These are phyloP conservation scores for Nicotiana tabacum DNA, from an alignment of 257 asterid genomes.

Conservation along the genomic window DNA sequence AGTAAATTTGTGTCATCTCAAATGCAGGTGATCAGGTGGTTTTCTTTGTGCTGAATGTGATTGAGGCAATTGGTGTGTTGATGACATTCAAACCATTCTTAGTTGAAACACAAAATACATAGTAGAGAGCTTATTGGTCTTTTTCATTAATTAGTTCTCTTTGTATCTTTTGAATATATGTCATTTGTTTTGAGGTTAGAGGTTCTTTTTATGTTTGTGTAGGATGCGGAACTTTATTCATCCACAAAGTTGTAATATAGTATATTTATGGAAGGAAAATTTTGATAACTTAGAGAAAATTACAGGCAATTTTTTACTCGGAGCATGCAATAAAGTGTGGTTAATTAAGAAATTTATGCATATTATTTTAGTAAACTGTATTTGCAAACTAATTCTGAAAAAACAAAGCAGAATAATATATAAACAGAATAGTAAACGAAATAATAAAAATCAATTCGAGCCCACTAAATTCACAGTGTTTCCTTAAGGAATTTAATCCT, in stretches of 20 bases:
- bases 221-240: not conserved
- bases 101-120: not conserved
- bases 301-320: not conserved
- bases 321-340: not conserved
- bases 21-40: constrained; percentile 31
- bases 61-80: constrained; percentile 27
- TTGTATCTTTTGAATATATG: too few relatives aligned
- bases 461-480: too few relatives aligned
- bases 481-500: too few relatives aligned
- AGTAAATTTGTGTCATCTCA: not conserved
- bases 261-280: not conserved
- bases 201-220: not conserved
- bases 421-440: too few relatives aligned
- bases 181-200: not conserved
- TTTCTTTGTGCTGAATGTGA: constrained; percentile 29
- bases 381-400: too few relatives aligned
- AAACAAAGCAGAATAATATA: too few relatives aligned
- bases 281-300: not conserved
- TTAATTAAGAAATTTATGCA: not conserved
- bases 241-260: not conserved
- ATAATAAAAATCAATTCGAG: too few relatives aligned
- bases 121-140: not conserved
- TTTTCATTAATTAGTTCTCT: not conserved
- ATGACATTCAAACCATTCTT: constrained; percentile 30
- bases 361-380: too few relatives aligned